These are phyloP conservation scores for Peniophora sp. DNA, from an alignment of 1,284 basidiomycete genomes.

Conservation along the genomic window DNA sequence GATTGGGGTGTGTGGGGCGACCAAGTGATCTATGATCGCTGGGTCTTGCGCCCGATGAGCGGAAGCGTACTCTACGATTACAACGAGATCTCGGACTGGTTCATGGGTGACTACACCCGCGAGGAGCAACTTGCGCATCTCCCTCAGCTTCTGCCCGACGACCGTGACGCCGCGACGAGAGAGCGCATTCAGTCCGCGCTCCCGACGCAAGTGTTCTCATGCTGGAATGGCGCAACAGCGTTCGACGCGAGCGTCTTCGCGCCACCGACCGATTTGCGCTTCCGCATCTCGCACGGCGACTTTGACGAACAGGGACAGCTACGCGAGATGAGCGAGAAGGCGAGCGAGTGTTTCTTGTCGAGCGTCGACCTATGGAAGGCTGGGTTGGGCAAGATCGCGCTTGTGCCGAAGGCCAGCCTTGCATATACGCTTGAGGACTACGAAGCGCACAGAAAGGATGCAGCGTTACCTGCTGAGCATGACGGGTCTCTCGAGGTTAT, in stretches of 20 bases:
- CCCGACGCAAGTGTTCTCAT: neutral
- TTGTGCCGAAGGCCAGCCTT: neutral
- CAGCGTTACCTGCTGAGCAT: neutral
- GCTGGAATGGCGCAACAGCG: neutral
- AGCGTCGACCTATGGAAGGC: constrained; percentile 1
- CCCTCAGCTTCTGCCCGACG: neutral
- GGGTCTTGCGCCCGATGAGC: neutral
- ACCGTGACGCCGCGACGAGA: neutral
- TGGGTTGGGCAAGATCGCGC: neutral
- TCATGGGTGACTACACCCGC: neutral
- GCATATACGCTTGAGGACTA: neutral
- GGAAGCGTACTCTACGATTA: neutral
- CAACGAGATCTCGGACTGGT: neutral
- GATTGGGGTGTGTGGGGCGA: constrained; percentile 1
- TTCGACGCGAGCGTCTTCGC: neutral
- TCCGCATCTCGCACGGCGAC: neutral
- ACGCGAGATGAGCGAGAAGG: neutral
- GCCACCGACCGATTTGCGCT: neutral
- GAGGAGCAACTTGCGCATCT: neutral
- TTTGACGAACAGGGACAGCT: neutral
- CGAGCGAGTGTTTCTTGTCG: constrained; percentile 1
- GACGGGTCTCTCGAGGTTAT: neutral
- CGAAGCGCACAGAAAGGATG: neutral
- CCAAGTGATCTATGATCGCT: neutral
- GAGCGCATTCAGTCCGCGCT: neutral